Base-by-base conservation (phyloP, 768 basidiomycete species). In the Gloeopeniophorella convolvens region DNA sequence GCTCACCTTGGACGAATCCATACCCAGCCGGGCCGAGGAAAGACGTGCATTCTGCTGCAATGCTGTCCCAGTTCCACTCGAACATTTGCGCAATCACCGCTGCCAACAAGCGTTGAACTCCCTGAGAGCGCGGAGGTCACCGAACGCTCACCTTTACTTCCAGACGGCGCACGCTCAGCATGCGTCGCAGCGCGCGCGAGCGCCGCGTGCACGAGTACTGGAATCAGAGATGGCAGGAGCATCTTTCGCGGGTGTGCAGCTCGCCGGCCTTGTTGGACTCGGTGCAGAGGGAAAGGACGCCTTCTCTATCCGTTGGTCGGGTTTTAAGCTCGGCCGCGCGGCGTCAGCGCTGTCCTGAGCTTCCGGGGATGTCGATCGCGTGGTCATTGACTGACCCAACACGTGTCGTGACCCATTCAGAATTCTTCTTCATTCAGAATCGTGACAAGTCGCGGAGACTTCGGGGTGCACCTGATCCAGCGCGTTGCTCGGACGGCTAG, bases 41-140 rank as follows among this genome's bases (percentile, higher is more conserved):
- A 45, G 68, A 69, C 4, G 72, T 76, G 65, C 83, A 86, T 63
- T 86, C 83, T 2, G 72, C 59, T 0, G 81, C 82, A 39, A 86
- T 60, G 51, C 78, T 71, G 49, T 66, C 64, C 68, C 68, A 70
- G 10, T 61, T 72, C 83, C 83, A 85, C 59, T 83, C 73, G 58
- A 85, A 86, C 76, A 86, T 78, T 63, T 84, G 80, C 13, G 79
- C 72, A 59, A 85, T 83, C 52, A 83, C 80, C 2, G 63, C 66
- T 62, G 48, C 21, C 10, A 9, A 20, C 30, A 3, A 15, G 10
- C 23, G 7, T 15, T 42, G 41, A 32, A 42, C n/a, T n/a, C n/a
- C n/a, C n/a, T n/a, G n/a, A n/a, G n/a, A n/a, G n/a, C n/a, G n/a
- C n/a, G n/a, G n/a, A n/a, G 4, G 13, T 7, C 16, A 3, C 9